These are phyloP conservation scores for Dioscorea cayenensis DNA, from an alignment of 116 monocot species.

Conservation along the genomic window DNA sequence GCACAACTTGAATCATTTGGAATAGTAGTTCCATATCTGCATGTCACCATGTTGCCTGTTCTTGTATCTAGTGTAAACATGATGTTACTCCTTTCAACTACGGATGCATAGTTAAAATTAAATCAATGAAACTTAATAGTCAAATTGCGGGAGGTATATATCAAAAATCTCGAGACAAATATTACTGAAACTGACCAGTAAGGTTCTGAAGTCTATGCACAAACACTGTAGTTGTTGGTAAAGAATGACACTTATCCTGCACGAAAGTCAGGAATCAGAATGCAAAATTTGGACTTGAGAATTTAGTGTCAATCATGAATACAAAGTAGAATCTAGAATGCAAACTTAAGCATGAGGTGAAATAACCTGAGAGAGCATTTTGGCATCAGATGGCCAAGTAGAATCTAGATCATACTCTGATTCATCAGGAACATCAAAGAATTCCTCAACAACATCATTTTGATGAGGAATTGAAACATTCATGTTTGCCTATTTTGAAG, in stretches of 20 bases:
- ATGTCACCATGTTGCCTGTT: conserved; percentile 11
- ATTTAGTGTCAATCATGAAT: too few species aligned
- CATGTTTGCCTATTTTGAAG: conserved; percentile 12
- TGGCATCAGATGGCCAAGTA: conserved; percentile 27
- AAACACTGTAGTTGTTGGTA: conserved; percentile 45
- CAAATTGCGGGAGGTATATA: background rate
- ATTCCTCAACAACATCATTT: conserved; percentile 54
- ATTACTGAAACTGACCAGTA: conserved; percentile 27
- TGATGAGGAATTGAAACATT: conserved; percentile 27
- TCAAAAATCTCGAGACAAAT: background rate
- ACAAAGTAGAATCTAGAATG: too few species aligned
- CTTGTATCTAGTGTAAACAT: conserved; percentile 30
- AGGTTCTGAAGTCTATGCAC: conserved; percentile 42
- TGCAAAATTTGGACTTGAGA: too few species aligned
- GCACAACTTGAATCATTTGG: conserved; percentile 36
- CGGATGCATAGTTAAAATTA: background rate
- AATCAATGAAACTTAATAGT: background rate
- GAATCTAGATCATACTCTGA: conserved; percentile 28
- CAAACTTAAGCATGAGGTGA: too few species aligned
- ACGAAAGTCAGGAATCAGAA: background rate
- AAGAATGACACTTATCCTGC: conserved; percentile 32
- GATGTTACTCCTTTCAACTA: conserved; percentile 43
- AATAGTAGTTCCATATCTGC: conserved; percentile 53
- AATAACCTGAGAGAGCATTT: conserved; percentile 18
- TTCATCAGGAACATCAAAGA: conserved; percentile 44